phyloP scores from a whole-genome alignment of 2,329 filamentous ascomycete species.

The Alternaria arborescens region DNA sequence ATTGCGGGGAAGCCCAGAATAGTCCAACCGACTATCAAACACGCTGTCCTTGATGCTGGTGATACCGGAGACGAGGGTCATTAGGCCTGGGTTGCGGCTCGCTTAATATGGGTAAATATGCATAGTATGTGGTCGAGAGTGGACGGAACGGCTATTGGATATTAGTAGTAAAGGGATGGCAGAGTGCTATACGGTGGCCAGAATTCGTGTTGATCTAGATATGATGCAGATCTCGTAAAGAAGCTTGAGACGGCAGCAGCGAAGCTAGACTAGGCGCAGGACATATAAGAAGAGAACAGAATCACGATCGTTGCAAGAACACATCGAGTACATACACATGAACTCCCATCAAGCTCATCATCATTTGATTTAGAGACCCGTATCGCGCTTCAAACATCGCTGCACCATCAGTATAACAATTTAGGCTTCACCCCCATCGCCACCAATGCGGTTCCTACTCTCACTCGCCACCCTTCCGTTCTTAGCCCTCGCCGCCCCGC shows the following conservation, averaged over 20 bases:
- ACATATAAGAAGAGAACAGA: neutral
- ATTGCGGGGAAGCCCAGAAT: conserved; percentile 24
- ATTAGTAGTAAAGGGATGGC: conserved; percentile 30
- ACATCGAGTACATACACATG: neutral
- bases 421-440: neutral
- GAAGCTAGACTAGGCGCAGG: neutral
- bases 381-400: neutral
- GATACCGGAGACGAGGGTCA: neutral
- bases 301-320: neutral
- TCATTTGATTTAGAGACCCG: neutral
- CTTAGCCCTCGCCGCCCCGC: conserved; percentile 31
- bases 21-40: neutral
- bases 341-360: neutral
- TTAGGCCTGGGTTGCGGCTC: conserved; percentile 6
- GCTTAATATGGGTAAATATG: conserved; percentile 31
- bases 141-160: conserved; percentile 11
- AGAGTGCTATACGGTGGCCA: conserved; percentile 17
- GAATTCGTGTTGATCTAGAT: neutral
- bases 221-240: neutral
- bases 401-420: neutral
- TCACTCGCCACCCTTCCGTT: conserved; percentile 24
- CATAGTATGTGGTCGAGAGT: conserved; percentile 15
- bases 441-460: conserved; percentile 27
- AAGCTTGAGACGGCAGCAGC: neutral
- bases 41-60: neutral